phyloP scores from a whole-genome alignment of 169 alveolate genomes.

The Eimeria tenella region DNA sequence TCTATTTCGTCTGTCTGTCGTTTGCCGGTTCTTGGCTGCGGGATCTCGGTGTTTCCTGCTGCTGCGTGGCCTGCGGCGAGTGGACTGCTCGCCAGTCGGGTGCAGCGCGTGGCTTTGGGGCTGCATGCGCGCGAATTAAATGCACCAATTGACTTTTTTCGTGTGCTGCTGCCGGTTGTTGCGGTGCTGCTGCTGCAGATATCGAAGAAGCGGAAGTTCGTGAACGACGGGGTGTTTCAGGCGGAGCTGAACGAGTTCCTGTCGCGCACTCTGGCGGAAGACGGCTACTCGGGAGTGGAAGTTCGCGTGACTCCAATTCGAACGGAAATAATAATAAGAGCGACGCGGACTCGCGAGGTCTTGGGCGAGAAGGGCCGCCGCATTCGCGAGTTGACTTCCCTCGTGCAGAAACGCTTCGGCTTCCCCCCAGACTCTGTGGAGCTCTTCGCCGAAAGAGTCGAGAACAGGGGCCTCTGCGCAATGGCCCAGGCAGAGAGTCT shows the following conservation, averaged over 20 bases:
- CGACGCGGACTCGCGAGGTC: conserved; percentile 98
- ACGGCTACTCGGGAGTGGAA: conserved; percentile 99
- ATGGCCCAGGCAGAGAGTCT: conserved; percentile 99
- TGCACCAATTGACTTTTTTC: too few relatives aligned
- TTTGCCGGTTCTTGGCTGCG: too few relatives aligned
- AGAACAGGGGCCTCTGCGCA: conserved; percentile 98
- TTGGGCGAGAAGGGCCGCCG: conserved; percentile 98
- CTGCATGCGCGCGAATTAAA: too few relatives aligned
- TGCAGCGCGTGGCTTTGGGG: too few relatives aligned
- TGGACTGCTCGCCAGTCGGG: too few relatives aligned
- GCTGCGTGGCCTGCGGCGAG: too few relatives aligned
- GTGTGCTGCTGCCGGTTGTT: neutral
- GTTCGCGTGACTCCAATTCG: conserved; percentile 96
- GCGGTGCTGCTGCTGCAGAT: conserved; percentile 82
- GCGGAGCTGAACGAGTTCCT: conserved; percentile 99
- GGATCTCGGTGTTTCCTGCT: too few relatives aligned
- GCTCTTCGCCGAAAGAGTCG: conserved; percentile 97
- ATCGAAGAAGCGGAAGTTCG: conserved; percentile 96
- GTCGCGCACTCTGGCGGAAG: conserved; percentile 97
- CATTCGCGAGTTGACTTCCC: conserved; percentile 97
- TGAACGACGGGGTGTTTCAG: conserved; percentile 99
- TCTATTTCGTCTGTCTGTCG: too few relatives aligned
- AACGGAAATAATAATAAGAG: conserved; percentile 98
- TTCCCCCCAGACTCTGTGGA: conserved; percentile 96
- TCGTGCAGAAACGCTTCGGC: conserved; percentile 99